phyloP scores from a whole-genome alignment of 345 rosid species.

The Linum usitatissimum region DNA sequence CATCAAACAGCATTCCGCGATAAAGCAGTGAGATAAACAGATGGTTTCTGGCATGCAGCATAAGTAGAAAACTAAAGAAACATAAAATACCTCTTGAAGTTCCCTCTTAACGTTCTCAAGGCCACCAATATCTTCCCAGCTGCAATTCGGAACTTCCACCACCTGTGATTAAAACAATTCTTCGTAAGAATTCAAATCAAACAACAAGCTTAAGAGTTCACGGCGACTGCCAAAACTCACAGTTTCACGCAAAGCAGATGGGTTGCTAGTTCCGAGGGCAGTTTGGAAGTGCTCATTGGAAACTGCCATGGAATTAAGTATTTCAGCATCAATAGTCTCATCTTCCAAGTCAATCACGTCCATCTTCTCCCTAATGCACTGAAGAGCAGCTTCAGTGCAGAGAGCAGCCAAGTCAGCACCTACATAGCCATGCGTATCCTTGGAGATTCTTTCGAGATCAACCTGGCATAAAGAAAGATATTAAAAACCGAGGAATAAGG shows the following conservation, averaged over 20 bases:
- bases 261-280: constrained; percentile 20
- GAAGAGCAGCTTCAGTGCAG: constrained; percentile 17
- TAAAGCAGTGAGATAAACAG: neutral
- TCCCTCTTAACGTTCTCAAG: constrained; percentile 20
- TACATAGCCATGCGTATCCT: constrained; percentile 18
- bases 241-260: constrained; percentile 19
- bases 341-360: constrained; percentile 18
- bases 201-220: neutral
- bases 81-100: constrained; percentile 15
- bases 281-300: constrained; percentile 15
- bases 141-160: constrained; percentile 17
- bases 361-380: constrained; percentile 21
- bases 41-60: neutral
- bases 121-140: constrained; percentile 16
- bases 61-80: neutral
- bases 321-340: constrained; percentile 17
- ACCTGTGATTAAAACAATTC: constrained; percentile 2
- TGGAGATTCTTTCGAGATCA: constrained; percentile 14
- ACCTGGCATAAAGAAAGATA: neutral
- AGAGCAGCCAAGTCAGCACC: constrained; percentile 20
- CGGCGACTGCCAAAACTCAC: neutral
- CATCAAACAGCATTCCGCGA: neutral
- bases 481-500: neutral
- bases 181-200: neutral
- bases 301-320: constrained; percentile 16